These are phyloP conservation scores for Aspergillus clavatus DNA, from an alignment of 2,329 filamentous ascomycete genomes.

Conservation along the genomic window DNA sequence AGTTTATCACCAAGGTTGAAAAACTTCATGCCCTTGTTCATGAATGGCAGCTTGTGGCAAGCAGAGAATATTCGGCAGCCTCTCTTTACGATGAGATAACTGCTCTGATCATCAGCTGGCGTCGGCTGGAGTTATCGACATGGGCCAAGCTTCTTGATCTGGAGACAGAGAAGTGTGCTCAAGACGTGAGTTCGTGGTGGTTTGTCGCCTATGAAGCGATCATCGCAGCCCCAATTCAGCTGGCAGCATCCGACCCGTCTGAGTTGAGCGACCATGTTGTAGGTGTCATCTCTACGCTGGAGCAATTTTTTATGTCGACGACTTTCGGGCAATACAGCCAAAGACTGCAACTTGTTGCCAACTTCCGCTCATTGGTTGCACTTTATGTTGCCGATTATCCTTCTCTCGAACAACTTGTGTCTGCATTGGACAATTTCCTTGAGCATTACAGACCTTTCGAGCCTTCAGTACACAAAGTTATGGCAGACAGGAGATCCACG, in stretches of 20 bases:
- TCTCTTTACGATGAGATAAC: conserved; percentile 73
- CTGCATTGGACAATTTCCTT: conserved; percentile 71
- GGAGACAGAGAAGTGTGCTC: conserved; percentile 69
- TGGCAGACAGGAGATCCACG: conserved; percentile 62
- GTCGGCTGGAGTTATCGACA: conserved; percentile 82
- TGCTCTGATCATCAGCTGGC: conserved; percentile 77
- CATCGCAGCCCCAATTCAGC: conserved; percentile 66
- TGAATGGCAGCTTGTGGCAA: conserved; percentile 94
- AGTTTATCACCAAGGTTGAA: conserved; percentile 79
- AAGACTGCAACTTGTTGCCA: conserved; percentile 64
- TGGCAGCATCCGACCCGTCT: conserved; percentile 55
- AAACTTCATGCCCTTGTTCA: conserved; percentile 79
- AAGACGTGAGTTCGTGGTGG: conserved; percentile 87
- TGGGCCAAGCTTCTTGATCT: conserved; percentile 87
- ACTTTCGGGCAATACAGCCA: conserved; percentile 75
- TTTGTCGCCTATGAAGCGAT: conserved; percentile 92
- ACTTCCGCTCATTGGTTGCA: conserved; percentile 60
- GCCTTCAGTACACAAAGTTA: conserved; percentile 57
- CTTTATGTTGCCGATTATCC: conserved; percentile 58
- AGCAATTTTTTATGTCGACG: conserved; percentile 72
- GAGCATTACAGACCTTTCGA: conserved; percentile 69
- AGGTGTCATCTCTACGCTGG: conserved; percentile 68
- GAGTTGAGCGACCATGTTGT: conserved; percentile 61
- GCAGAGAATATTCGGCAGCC: conserved; percentile 66
- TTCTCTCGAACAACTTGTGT: conserved; percentile 53